Evolutionary conservation across 805 yeast species (phyloP).

Genomic region (Spathaspora gorwiae): DNA sequence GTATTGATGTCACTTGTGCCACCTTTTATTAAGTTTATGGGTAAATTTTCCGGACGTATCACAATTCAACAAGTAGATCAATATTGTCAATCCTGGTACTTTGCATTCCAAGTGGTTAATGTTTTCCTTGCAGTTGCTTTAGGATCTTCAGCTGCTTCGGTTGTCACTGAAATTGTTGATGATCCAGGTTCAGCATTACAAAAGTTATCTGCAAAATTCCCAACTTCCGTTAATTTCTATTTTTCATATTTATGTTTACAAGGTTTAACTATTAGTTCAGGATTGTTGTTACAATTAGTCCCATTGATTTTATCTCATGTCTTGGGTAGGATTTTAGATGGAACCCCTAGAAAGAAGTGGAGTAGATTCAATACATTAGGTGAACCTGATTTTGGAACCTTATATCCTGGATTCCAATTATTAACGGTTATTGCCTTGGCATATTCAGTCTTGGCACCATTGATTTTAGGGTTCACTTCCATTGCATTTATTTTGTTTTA

Average conservation of each 20-base stretch:
- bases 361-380: conserved; percentile 60
- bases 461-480: conserved; percentile 62
- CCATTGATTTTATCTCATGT: conserved; percentile 66
- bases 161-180: conserved; percentile 62
- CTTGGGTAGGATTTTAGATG: conserved; percentile 67
- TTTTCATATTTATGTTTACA: conserved; percentile 75
- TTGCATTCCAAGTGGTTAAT: conserved; percentile 86
- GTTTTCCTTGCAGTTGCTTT: conserved; percentile 81
- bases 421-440: conserved; percentile 67
- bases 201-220: conserved; percentile 70
- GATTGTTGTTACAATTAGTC: conserved; percentile 69
- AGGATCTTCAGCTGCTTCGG: conserved; percentile 79
- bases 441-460: conserved; percentile 77
- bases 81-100: conserved; percentile 85
- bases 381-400: conserved; percentile 74
- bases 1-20: conserved; percentile 66
- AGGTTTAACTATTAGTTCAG: conserved; percentile 78
- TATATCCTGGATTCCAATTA: conserved; percentile 74
- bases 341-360: conserved; percentile 93
- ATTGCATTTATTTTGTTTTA: conserved; percentile 54
- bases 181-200: conserved; percentile 71
- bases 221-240: conserved; percentile 88
- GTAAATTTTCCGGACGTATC: conserved; percentile 66
- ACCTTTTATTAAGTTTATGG: conserved; percentile 60
- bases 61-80: conserved; percentile 69